Conservation (phyloP, 2,329 filamentous ascomycete species). For the Massarina eburnea region DNA sequence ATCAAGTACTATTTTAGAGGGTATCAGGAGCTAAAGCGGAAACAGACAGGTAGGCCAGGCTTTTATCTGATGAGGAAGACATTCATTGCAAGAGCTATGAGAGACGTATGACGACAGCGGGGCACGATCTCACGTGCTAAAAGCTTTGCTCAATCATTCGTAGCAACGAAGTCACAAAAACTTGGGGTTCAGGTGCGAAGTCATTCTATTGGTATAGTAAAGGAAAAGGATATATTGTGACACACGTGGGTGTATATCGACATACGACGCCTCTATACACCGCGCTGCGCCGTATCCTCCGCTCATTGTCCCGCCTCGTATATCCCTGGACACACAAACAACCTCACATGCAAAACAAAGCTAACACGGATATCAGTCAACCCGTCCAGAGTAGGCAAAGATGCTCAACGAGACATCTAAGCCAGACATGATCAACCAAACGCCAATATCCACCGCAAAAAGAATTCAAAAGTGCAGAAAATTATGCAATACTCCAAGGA, state of each 20-base stretch:
- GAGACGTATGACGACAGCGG: conserved; percentile 25
- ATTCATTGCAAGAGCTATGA: conserved; percentile 3
- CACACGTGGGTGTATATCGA: neutral
- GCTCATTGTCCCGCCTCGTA: no score
- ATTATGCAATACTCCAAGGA: neutral
- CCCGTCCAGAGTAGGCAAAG: neutral
- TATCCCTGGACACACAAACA: neutral
- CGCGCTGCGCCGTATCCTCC: no score
- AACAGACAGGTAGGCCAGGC: no score
- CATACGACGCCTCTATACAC: neutral
- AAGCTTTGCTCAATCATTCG: no score
- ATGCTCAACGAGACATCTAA: neutral
- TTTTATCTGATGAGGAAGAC: no score
- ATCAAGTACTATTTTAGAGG: no score
- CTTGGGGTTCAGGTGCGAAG: no score
- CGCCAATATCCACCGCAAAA: neutral
- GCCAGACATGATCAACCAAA: neutral
- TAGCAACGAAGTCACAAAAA: no score
- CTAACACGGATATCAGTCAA: neutral
- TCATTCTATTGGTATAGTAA: neutral
- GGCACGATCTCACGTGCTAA: conserved; percentile 5
- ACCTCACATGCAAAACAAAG: neutral
- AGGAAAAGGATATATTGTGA: neutral
- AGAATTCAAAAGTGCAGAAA: neutral
- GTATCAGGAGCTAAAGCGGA: no score